Evolutionary conservation across 768 basidiomycete species (phyloP).

Genomic region (Leccinum broughii): DNA sequence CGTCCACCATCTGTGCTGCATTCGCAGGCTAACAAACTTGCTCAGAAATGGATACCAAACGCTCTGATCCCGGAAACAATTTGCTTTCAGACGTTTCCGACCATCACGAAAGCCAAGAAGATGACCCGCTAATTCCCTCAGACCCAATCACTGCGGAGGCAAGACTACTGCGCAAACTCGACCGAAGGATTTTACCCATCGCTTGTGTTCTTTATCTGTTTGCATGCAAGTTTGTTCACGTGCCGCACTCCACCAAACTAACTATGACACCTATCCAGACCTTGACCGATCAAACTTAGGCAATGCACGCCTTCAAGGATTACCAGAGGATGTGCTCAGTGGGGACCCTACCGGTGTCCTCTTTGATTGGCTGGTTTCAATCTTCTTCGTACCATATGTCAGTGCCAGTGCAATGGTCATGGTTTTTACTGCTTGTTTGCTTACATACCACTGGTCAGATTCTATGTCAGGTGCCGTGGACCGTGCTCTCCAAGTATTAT

Average conservation of each 20-base stretch:
- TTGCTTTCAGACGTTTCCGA: constrained; percentile 7
- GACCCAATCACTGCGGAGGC: constrained; percentile 42
- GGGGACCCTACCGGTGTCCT: constrained; percentile 67
- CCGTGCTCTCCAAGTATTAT: constrained; percentile 64
- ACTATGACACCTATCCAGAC: constrained; percentile 27
- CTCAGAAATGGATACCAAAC: constrained; percentile 21
- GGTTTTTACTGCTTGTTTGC: neutral
- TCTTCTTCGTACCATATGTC: constrained; percentile 81
- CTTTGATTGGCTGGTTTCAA: constrained; percentile 79
- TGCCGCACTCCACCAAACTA: neutral
- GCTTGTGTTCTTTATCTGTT: constrained; percentile 74
- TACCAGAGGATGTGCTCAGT: constrained; percentile 61
- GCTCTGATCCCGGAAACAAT: constrained; percentile 2
- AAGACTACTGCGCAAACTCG: constrained; percentile 62
- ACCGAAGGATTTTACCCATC: constrained; percentile 67
- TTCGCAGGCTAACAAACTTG: neutral
- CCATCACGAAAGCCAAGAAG: constrained; percentile 12
- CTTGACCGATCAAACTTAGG: constrained; percentile 79
- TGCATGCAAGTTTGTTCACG: constrained; percentile 54
- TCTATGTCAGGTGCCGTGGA: constrained; percentile 67
- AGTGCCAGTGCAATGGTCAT: constrained; percentile 17
- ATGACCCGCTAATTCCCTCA: constrained; percentile 21
- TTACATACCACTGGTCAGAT: constrained; percentile 45
- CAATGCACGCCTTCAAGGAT: constrained; percentile 74
- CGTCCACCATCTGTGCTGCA: neutral